A percentile compares a stretch with the other conserved stretches of the same genome.
phyloP scores from a whole-genome alignment of 1,284 basidiomycete genomes.

The Moesziomyces aphidis region DNA sequence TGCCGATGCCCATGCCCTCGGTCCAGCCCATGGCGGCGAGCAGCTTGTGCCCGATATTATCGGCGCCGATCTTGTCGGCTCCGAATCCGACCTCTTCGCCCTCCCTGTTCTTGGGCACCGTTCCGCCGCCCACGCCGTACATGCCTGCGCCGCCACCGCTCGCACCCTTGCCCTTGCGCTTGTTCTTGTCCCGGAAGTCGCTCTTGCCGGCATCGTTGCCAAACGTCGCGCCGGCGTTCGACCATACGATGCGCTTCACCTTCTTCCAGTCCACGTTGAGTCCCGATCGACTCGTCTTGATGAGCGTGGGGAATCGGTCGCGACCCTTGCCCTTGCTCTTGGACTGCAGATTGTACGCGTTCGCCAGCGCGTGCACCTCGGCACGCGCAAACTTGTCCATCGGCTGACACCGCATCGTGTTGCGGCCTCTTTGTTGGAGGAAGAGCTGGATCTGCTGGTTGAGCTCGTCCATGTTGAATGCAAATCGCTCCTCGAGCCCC shows the following conservation, averaged over 20 bases:
- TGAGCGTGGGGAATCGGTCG: constrained; percentile 61
- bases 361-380: constrained; percentile 64
- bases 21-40: constrained; percentile 66
- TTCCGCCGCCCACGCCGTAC: constrained; percentile 42
- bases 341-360: constrained; percentile 58
- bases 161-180: constrained; percentile 26
- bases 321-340: constrained; percentile 57
- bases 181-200: constrained; percentile 36
- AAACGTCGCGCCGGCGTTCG: constrained; percentile 46
- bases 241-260: constrained; percentile 47
- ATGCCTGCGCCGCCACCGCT: constrained; percentile 13
- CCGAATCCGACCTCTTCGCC: constrained; percentile 63
- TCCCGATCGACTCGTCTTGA: constrained; percentile 58
- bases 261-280: constrained; percentile 45
- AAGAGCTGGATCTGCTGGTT: constrained; percentile 60
- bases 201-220: constrained; percentile 42
- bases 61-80: constrained; percentile 63
- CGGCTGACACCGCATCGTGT: constrained; percentile 61
- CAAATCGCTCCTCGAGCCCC: constrained; percentile 34
- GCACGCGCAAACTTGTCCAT: constrained; percentile 66
- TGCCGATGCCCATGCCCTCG: constrained; percentile 61
- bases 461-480: constrained; percentile 55
- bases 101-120: constrained; percentile 58
- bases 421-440: constrained; percentile 41
- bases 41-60: constrained; percentile 65